phyloP scores from a whole-genome alignment of 176 grass and related monocot genomes.

The Triticum turgidum region DNA sequence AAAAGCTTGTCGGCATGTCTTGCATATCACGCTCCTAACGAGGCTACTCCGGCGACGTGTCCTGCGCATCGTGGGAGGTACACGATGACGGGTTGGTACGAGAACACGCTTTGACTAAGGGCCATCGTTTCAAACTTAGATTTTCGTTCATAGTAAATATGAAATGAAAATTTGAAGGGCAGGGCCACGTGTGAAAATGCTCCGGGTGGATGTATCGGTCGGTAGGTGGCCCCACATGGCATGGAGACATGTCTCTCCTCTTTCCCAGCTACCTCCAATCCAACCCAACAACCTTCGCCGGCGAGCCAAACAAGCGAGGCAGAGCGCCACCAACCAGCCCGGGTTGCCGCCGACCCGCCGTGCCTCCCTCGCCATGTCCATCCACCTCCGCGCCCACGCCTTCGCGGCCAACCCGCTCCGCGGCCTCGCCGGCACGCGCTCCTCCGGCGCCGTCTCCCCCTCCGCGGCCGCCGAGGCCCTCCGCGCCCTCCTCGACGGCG shows the following conservation, averaged over 20 bases:
- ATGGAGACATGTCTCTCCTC: background rate
- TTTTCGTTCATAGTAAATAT: no score
- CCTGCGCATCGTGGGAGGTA: no score
- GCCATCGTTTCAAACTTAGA: no score
- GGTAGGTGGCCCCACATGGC: background rate
- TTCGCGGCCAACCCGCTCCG: constrained; percentile 82
- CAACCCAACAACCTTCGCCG: background rate
- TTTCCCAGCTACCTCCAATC: background rate
- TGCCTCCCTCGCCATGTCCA: constrained; percentile 52
- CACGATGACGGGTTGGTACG: no score
- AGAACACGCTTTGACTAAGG: no score
- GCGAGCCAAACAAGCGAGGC: background rate
- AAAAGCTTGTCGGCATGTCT: no score
- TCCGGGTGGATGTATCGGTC: background rate
- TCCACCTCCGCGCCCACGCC: constrained; percentile 39
- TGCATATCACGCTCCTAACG: no score
- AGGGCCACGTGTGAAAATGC: no score
- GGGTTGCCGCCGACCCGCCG: background rate
- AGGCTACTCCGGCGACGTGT: no score
- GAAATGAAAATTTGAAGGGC: no score
- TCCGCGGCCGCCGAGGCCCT: constrained; percentile 48
- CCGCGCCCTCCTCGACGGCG: constrained; percentile 44
- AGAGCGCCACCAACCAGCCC: background rate
- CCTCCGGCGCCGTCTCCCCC: constrained; percentile 22
- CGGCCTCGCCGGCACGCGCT: constrained; percentile 26